Evolutionary conservation across 2,329 filamentous ascomycete genomes (phyloP), one percentile per base, ranked within the genome.

Genomic region (Aspergillus bombycis): DNA sequence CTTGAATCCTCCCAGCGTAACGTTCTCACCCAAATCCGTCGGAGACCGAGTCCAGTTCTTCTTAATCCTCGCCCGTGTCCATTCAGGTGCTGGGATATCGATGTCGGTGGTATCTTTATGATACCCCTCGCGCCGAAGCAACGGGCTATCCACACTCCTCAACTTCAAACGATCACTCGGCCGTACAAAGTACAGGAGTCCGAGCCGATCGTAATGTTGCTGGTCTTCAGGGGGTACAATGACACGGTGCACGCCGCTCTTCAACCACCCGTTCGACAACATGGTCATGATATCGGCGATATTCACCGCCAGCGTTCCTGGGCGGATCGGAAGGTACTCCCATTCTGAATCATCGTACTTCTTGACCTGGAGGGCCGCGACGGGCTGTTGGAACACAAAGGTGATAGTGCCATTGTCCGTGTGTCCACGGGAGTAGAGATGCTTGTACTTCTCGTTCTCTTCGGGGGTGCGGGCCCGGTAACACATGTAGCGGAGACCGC

Each of bases 401-500:
- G 85, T 88, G 2, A 87, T 75, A 0, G 82, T 84, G 0, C 85
- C 85, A 3, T 86, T 77, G 65, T 88, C 85, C 0, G 85, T 87
- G 67, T 88, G 85, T 0, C 85, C 84, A 0, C 76, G 76, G 0
- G 79, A 74, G 63, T 81, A 83, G 1, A 84, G 74, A 54, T 78
- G 72, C 1, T 80, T 78, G 8, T 77, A 75, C 45, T 74, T 75
- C 36, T 77, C 79, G 60, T 82, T 82, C 59, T 85, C 81, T 38
- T 84, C 80, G 0, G 76, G 72, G 0, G 79, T 80, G 38, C 85
- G 82, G 1, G 80, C 79, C 19, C 79, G 78, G 65, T 87, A 88
- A 48, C 82, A 80, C 85, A 88, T 88, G 71, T 88, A 88, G 2
- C 88, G 81, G 36, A 88, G 79, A 60, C 88, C 85, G 32, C 86